Conservation (phyloP, 306 rosid genomes). For the Fagus sylvatica region DNA sequence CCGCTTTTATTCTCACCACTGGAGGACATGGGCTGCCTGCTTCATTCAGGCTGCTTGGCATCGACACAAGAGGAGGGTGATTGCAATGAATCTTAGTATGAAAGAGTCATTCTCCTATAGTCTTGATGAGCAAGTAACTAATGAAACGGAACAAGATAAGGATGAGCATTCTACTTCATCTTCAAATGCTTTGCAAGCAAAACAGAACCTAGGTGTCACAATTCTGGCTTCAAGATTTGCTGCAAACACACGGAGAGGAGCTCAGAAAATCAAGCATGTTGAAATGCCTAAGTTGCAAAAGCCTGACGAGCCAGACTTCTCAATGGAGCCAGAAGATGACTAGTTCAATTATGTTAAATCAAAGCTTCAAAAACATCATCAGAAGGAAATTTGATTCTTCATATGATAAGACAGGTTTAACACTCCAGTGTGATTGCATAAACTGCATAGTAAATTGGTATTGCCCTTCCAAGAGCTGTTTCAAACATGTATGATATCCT, state of each 20-base stretch:
- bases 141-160: slow-evolving; percentile 27
- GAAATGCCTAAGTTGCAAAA: slow-evolving; percentile 65
- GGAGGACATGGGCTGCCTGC: slow-evolving; percentile 98
- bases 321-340: slow-evolving; percentile 66
- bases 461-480: not conserved
- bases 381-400: not conserved
- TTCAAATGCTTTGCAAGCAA: slow-evolving; percentile 51
- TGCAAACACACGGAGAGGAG: slow-evolving; percentile 77
- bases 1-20: slow-evolving; percentile 88
- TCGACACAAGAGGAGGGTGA: slow-evolving; percentile 55
- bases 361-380: not conserved
- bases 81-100: slow-evolving; percentile 61
- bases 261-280: slow-evolving; percentile 59
- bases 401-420: not conserved
- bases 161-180: slow-evolving; percentile 19
- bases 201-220: slow-evolving; percentile 65
- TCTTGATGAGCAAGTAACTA: slow-evolving; percentile 27
- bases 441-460: not conserved
- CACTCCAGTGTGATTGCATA: not conserved
- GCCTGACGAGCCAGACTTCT: slow-evolving; percentile 95
- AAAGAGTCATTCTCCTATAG: slow-evolving; percentile 44
- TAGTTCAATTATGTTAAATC: slow-evolving; percentile 20
- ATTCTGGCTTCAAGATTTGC: slow-evolving; percentile 82
- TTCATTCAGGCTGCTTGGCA: slow-evolving; percentile 91
- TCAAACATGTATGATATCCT: not conserved